These are phyloP conservation scores for Calonectria crousiana DNA, from an alignment of 2,329 filamentous ascomycete species.

Conservation along the genomic window DNA sequence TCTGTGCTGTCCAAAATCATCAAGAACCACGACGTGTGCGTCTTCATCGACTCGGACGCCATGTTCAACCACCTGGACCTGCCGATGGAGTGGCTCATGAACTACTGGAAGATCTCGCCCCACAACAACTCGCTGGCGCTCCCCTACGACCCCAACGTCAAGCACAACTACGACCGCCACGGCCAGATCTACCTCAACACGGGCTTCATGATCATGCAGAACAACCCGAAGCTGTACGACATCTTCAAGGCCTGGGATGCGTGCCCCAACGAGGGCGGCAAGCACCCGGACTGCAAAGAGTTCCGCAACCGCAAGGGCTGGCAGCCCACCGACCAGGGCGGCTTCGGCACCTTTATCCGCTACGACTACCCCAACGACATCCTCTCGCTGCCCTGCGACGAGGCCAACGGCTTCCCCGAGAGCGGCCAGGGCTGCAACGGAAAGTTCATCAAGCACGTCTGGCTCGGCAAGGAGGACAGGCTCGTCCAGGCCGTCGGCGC, in stretches of 20 bases:
- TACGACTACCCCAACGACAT: slow-evolving; percentile 13
- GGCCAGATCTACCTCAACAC: slow-evolving; percentile 10
- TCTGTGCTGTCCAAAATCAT: slow-evolving; percentile 2
- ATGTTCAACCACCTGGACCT: slow-evolving; percentile 15
- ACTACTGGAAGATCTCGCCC: background rate
- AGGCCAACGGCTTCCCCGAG: slow-evolving; percentile 16
- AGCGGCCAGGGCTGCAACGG: background rate
- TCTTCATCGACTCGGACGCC: slow-evolving; percentile 15
- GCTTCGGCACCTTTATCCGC: slow-evolving; percentile 8
- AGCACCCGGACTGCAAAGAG: background rate
- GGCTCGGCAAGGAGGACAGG: slow-evolving; percentile 11
- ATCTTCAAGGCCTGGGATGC: slow-evolving; percentile 10
- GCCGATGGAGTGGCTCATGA: slow-evolving; percentile 20
- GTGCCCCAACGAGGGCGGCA: slow-evolving; percentile 6
- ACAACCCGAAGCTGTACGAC: background rate
- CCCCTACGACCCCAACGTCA: background rate
- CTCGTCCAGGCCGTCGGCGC: background rate
- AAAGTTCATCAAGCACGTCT: slow-evolving; percentile 8
- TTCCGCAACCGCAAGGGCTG: slow-evolving; percentile 3
- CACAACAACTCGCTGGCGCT: background rate
- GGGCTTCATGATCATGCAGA: slow-evolving; percentile 14
- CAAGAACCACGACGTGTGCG: slow-evolving; percentile 11
- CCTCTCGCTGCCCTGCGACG: slow-evolving; percentile 4
- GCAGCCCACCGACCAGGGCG: slow-evolving; percentile 11
- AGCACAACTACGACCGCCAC: background rate